Percentiles rank a stretch among this genome's conserved stretches.
Evolutionary conservation across 2,329 filamentous ascomycete species (phyloP).

Genomic region (Colletotrichum sp.): DNA sequence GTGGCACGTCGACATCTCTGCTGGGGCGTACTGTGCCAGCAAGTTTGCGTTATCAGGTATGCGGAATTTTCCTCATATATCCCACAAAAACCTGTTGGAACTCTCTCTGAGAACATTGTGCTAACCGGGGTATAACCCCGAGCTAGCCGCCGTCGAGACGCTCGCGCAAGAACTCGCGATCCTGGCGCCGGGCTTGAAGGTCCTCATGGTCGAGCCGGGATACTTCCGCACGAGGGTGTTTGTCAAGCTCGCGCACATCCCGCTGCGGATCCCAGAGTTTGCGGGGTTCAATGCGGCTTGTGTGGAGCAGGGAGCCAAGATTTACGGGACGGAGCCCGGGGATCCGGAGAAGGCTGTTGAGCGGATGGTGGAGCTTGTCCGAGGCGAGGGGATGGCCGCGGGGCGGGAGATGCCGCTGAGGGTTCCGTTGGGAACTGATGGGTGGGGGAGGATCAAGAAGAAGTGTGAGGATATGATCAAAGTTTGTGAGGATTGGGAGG

Average conservation of each 20-base stretch:
- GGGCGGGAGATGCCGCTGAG: constrained; percentile 46
- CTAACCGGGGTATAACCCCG: neutral
- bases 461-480: constrained; percentile 56
- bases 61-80: neutral
- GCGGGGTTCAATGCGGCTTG: neutral
- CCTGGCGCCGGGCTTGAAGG: constrained; percentile 34
- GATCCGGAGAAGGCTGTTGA: constrained; percentile 55
- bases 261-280: neutral
- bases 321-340: constrained; percentile 40
- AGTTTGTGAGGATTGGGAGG: constrained; percentile 54
- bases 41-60: constrained; percentile 37
- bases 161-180: constrained; percentile 31
- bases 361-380: constrained; percentile 59
- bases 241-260: neutral
- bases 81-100: neutral
- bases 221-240: constrained; percentile 43
- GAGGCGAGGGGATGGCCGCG: constrained; percentile 44
- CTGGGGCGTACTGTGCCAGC: constrained; percentile 33
- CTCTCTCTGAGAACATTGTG: neutral
- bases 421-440: constrained; percentile 58
- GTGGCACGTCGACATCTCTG: constrained; percentile 35
- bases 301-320: neutral
- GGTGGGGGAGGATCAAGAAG: constrained; percentile 49
- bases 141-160: constrained; percentile 32
- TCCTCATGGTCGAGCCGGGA: constrained; percentile 48